A percentile compares a stretch with the other conserved stretches of the same genome.
Evolutionary conservation across 2,329 filamentous ascomycete species (phyloP).

Genomic region (Stachybotrys chartarum): DNA sequence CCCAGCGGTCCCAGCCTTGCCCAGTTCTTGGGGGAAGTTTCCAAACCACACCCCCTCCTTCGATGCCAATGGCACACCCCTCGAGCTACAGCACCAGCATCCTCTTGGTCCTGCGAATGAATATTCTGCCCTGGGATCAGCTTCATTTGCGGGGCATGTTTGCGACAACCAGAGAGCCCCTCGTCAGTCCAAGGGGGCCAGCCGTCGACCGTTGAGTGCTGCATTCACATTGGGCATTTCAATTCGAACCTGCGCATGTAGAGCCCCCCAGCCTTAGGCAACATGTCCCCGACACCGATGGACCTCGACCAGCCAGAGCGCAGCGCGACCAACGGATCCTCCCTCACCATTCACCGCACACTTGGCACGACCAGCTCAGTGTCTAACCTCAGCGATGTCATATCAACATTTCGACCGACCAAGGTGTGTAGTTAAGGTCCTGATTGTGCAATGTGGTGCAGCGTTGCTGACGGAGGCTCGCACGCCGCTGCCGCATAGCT

Average conservation of each 20-base stretch:
- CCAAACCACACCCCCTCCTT: neutral
- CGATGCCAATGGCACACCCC: neutral
- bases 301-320: conserved; percentile 42
- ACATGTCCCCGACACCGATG: conserved; percentile 50
- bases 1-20: neutral
- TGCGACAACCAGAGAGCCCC: too few species aligned
- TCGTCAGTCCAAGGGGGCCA: too few species aligned
- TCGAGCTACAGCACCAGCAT: neutral
- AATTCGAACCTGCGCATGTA: too few species aligned
- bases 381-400: conserved; percentile 69
- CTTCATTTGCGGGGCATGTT: neutral
- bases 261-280: neutral
- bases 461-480: neutral
- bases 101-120: neutral
- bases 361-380: conserved; percentile 36
- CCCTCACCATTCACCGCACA: conserved; percentile 44
- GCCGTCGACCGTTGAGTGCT: too few species aligned
- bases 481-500: conserved; percentile 25
- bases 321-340: conserved; percentile 32
- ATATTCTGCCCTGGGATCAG: neutral
- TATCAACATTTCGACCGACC: conserved; percentile 69
- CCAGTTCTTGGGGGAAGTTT: neutral
- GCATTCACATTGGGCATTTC: too few species aligned
- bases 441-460: neutral
- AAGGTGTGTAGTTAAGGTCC: conserved; percentile 49